Evolutionary conservation across 2,329 filamentous ascomycete species (phyloP), one percentile per base, ranked within the genome.

Genomic region (Fusarium sp.): DNA sequence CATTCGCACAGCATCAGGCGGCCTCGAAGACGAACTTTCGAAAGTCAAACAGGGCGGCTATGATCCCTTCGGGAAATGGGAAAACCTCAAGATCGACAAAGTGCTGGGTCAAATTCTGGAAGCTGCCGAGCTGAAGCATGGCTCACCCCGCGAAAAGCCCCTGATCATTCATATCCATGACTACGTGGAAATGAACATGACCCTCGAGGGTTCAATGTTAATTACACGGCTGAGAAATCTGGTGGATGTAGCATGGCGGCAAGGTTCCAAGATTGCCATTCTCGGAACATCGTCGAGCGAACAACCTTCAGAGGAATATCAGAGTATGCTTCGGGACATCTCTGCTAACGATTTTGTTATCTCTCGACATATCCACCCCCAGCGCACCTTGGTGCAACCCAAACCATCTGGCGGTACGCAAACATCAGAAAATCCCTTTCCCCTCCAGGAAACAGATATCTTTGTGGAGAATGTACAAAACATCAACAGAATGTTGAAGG

Each of bases 101-200:
- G 82, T 86, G 8, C 71, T 91, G 41, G 86, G 89, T 46, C 81
- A 85, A 46, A 78, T 91, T n/a, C 78, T 89, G 28, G 78, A 80
- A 44, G 81, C 84, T 4, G 81, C 83, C 6, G 79, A 84, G 28
- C 57, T 75, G 20, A 80, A 78, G 57, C 68, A 77, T 20, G 70
- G 77, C 8, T 64, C 69, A 30, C 46, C 69, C 8, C 73, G 76
- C 71, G 75, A 73, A 75, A 83, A 77, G 23, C 84, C 84, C 26
- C 84, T 94, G 9, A 89, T 98, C 60, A 83, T 97, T 38, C 93
- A 93, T 72, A 81, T 97, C 13, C 88, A 92, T 75, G 93, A 98
- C 76, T 92, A 93, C 74, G 89, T 92, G 54, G 92, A 97, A 67
- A 83, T 99, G 10, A 88, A 86, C 72, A 86, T 87, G 74, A 90